Base-by-base conservation (phyloP, 345 rosid species). In the Syzygium oleosum region DNA sequence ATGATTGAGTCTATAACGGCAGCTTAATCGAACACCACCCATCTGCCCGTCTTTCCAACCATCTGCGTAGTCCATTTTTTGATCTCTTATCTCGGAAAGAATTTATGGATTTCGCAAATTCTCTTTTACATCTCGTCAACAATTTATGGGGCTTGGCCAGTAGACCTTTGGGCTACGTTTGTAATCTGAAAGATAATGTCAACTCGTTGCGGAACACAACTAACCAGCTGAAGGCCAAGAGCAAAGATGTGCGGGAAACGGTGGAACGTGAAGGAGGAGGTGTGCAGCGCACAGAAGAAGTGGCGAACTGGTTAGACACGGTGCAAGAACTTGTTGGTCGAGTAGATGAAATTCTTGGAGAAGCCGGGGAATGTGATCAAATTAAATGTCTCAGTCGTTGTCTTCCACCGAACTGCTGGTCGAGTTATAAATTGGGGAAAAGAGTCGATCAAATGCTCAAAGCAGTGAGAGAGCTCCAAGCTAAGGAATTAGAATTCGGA, bases 191-290 rank as follows among this genome's bases (percentile, higher is more conserved):
- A 56, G n/a, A 56, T 0, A 56, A 4, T 56, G 61, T 23, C n/a
- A 55, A 21, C 25, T 55, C 59, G 11, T 9, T 55, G 59, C 59
- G 59, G 59, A 21, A 21, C 25, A 25, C 59, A 55, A 55, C 21
- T 7, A 4, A 55, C 59, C 3, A 55, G 25, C 59, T 55, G 1
- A 55, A 23, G 61, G 61, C n/a, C 61, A 56, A 3, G 13, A 56
- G 61, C 5, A 5, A 0, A 56, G 12, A 9, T 23, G n/a, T 56
- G 5, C 1, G 1, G 61, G 61, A 5, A 56, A 56, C 0, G n/a
- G 61, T 56, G 12, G 61, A 56, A 56, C 5, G n/a, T 1, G 61
- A 56, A 3, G 61, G 61, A 56, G n/a, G n/a, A 23, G 1, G 5
- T 56, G 61, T 1, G 61, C n/a, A 56, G 61, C n/a, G 61, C 61